Evolutionary conservation across 2,329 filamentous ascomycete genomes (phyloP), one percentile per base, ranked within the genome.

Genomic region (Aspergillus sp.): DNA sequence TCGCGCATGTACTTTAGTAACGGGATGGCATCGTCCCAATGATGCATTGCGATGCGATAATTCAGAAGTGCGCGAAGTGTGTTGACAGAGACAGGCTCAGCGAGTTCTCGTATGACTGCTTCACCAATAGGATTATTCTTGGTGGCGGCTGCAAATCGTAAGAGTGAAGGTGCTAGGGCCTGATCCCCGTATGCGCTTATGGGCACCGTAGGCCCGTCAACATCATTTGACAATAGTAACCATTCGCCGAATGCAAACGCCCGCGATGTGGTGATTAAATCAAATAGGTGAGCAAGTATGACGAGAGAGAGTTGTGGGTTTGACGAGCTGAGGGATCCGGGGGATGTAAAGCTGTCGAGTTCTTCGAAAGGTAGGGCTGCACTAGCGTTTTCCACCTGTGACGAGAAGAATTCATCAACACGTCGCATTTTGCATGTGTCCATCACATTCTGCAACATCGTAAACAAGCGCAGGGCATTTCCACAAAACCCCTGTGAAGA

Each of bases 171-270:
- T 3, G 80, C 76, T 23, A 87, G 71, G 48, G 72, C 71, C 31
- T 77, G 77, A 59, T 83, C 71, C 3, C 65, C 66, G 62, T 84
- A 85, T 25, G 77, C 61, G 19, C 67, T 65, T 12, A 67, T 63
- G 21, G 77, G 70, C 23, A 87, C 82, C 3, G 82, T 59, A n/a
- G 83, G 81, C 0, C 81, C 82, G 62, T 85, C 82, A 14, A 82
- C 62, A 61, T 84, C 82, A 9, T 77, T 64, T 0, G 78, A 79
- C 55, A 79, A 77, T 1, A 87, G 70, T 12, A 87, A 70, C 79
- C 80, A 84, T 33, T 78, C 74, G 4, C 81, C 83, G 53, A 86
- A 73, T 15, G 79, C 76, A 58, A 77, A 81, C 7, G 76, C 69
- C 51, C 76, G 75, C 14, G 77, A 72, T 19, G 78, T 72, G 0